phyloP scores from a whole-genome alignment of 768 basidiomycete species.

The Plicaturopsis crispa region DNA sequence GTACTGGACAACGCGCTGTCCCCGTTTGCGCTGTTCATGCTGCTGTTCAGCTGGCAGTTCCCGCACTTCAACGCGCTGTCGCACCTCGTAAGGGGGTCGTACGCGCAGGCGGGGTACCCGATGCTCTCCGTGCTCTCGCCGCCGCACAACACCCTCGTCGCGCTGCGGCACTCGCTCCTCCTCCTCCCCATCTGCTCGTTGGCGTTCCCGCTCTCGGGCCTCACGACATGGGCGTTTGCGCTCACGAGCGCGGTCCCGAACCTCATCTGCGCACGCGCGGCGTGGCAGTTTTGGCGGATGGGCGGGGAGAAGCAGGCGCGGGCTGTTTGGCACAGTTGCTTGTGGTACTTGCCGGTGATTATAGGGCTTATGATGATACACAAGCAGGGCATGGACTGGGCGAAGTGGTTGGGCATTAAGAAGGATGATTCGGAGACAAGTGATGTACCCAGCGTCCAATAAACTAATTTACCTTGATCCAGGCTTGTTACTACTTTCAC shows the following conservation, averaged over 20 bases:
- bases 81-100: slow-evolving; percentile 77
- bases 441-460: too few relatives aligned
- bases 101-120: slow-evolving; percentile 87
- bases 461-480: too few relatives aligned
- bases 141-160: slow-evolving; percentile 73
- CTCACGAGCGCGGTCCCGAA: slow-evolving; percentile 74
- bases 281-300: slow-evolving; percentile 66
- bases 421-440: slow-evolving; percentile 14
- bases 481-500: too few relatives aligned
- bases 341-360: slow-evolving; percentile 89
- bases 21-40: slow-evolving; percentile 39
- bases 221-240: slow-evolving; percentile 90
- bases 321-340: slow-evolving; percentile 65
- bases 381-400: slow-evolving; percentile 81
- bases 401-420: slow-evolving; percentile 47
- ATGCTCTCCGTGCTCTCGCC: slow-evolving; percentile 87
- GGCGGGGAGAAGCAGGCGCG: slow-evolving; percentile 76
- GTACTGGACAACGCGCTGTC: slow-evolving; percentile 72
- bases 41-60: neutral
- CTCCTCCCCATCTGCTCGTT: slow-evolving; percentile 74
- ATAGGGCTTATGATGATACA: slow-evolving; percentile 93
- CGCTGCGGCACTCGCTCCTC: slow-evolving; percentile 73
- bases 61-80: slow-evolving; percentile 52
- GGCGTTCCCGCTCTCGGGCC: slow-evolving; percentile 79
- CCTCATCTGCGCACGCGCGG: slow-evolving; percentile 53